Evolutionary conservation across 345 rosid genomes (phyloP).

Genomic region (Linum tenue): DNA sequence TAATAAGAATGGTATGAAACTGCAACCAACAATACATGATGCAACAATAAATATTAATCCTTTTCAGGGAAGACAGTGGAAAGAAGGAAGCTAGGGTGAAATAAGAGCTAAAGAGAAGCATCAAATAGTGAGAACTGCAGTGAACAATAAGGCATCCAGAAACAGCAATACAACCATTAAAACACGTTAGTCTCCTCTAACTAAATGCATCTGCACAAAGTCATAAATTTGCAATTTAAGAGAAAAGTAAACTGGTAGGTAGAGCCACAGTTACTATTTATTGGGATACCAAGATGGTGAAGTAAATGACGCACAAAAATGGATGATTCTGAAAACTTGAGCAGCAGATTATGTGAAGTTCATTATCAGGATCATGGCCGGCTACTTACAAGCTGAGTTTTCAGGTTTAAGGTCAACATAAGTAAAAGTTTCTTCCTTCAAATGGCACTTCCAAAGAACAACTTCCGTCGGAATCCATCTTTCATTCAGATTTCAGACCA

Average conservation of each 20-base stretch:
- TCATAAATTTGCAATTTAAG: background rate
- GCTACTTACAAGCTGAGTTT: background rate
- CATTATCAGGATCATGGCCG: background rate
- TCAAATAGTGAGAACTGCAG: background rate
- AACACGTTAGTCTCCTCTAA: background rate
- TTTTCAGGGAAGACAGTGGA: background rate
- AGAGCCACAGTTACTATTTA: slow-evolving; percentile 1
- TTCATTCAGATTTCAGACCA: background rate
- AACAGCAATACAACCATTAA: background rate
- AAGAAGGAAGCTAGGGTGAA: background rate
- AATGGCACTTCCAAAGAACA: background rate
- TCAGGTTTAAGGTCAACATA: background rate
- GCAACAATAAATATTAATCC: slow-evolving; percentile 1
- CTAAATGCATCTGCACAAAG: background rate
- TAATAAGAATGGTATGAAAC: background rate
- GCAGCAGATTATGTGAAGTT: background rate
- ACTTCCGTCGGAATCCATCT: background rate
- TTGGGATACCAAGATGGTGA: background rate
- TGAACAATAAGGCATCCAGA: background rate
- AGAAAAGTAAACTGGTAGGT: slow-evolving; percentile 5
- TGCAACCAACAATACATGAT: slow-evolving; percentile 8
- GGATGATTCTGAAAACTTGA: background rate
- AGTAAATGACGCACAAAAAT: background rate
- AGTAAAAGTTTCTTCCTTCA: background rate
- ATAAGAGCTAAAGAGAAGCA: background rate